phyloP scores from a whole-genome alignment of 768 basidiomycete genomes.

The Collybia sordida region DNA sequence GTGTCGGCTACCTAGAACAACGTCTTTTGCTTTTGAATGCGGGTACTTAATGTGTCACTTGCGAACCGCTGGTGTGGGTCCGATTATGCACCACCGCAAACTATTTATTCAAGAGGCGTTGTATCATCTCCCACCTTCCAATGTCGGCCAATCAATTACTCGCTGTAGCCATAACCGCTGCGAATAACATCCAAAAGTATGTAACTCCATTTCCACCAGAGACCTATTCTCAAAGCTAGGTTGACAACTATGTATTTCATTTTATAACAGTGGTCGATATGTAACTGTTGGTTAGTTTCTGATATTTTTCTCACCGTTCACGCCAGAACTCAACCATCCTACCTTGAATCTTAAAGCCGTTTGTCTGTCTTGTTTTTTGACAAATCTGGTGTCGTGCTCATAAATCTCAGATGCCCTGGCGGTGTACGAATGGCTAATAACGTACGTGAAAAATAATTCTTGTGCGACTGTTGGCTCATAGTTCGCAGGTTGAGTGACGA shows the following conservation, averaged over 20 bases:
- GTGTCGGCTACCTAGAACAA: too few relatives aligned
- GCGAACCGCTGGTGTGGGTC: too few relatives aligned
- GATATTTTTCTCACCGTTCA: not conserved
- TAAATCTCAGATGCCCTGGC: conserved; percentile 15
- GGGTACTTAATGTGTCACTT: too few relatives aligned
- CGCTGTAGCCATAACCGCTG: too few relatives aligned
- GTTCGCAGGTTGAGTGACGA: conserved; percentile 20
- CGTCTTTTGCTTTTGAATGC: too few relatives aligned
- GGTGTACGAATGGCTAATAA: conserved; percentile 23
- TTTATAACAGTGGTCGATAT: not conserved
- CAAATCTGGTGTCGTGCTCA: not conserved
- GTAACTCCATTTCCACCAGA: too few relatives aligned
- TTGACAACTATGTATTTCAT: not conserved
- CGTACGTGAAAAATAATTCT: conserved; percentile 9
- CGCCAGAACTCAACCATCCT: not conserved
- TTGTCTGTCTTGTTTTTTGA: not conserved
- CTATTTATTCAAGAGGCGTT: too few relatives aligned
- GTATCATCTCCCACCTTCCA: too few relatives aligned
- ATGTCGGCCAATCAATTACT: too few relatives aligned
- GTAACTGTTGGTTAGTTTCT: not conserved
- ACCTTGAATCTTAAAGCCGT: not conserved
- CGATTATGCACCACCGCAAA: too few relatives aligned
- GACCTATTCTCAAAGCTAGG: too few relatives aligned
- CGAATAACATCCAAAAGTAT: too few relatives aligned
- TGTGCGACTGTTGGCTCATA: not conserved